Conservation (phyloP, 2,329 filamentous ascomycete genomes). For the Tothia fuscella region DNA sequence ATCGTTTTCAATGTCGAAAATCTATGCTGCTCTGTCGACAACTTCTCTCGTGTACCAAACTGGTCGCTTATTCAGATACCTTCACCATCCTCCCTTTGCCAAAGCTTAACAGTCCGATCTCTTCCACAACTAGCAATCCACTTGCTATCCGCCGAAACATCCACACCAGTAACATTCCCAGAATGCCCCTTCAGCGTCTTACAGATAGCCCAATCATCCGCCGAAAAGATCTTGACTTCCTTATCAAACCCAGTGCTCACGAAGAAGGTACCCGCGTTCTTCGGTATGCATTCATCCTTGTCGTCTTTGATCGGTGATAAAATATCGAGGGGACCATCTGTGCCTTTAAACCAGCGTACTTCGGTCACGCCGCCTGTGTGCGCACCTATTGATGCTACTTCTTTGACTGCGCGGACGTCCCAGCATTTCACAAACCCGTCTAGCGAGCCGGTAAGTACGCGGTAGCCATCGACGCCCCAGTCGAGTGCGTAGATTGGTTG, state of each 20-base stretch:
- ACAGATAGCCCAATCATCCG: constrained; percentile 86
- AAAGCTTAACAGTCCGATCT: constrained; percentile 90
- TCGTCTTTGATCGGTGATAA: constrained; percentile 48
- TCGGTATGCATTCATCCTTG: constrained; percentile 55
- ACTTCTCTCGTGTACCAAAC: no score
- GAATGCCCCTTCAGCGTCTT: constrained; percentile 85
- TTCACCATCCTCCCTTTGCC: constrained; percentile 72
- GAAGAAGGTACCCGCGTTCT: constrained; percentile 84
- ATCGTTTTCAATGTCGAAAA: no score
- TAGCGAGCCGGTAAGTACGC: constrained; percentile 82
- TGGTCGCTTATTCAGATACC: constrained; percentile 16
- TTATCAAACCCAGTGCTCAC: constrained; percentile 87
- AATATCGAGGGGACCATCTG: constrained; percentile 59
- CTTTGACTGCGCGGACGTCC: constrained; percentile 84
- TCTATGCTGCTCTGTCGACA: no score
- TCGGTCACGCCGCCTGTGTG: constrained; percentile 89
- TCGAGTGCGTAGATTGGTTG: constrained; percentile 88
- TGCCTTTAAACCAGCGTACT: constrained; percentile 83
- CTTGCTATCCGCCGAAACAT: constrained; percentile 71
- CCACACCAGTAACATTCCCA: constrained; percentile 80
- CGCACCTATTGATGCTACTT: constrained; percentile 74
- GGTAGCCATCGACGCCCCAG: constrained; percentile 82
- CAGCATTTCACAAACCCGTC: constrained; percentile 98
- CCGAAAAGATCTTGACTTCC: constrained; percentile 89
- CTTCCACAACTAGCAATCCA: constrained; percentile 95